Conservation (phyloP, 495 filamentous ascomycete species). For the Talaromyces ruber region DNA sequence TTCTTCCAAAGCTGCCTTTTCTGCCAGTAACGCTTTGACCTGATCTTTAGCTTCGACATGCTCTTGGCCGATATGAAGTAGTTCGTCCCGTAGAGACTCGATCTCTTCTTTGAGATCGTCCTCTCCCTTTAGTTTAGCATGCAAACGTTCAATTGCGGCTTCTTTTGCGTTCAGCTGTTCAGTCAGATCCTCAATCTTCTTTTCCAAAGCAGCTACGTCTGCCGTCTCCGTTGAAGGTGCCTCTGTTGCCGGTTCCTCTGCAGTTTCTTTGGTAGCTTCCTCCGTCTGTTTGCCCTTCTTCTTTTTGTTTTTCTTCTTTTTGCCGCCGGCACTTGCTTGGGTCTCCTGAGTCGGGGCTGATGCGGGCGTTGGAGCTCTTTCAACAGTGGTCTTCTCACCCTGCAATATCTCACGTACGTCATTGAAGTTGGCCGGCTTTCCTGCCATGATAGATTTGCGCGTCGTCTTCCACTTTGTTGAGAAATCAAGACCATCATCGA, state of each 20-base stretch:
- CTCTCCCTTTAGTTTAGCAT: constrained; percentile 58
- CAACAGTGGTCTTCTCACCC: constrained; percentile 10
- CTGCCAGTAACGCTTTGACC: constrained; percentile 56
- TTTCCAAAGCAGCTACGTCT: constrained; percentile 36
- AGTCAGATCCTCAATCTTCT: constrained; percentile 46
- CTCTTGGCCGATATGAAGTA: constrained; percentile 67
- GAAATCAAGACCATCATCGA: constrained; percentile 26
- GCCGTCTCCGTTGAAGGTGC: constrained; percentile 3
- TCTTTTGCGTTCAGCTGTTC: constrained; percentile 65
- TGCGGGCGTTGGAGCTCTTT: constrained; percentile 11
- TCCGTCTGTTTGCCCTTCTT: constrained; percentile 54
- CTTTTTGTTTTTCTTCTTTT: constrained; percentile 50
- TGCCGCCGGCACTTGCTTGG: constrained; percentile 36
- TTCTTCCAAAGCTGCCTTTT: constrained; percentile 52
- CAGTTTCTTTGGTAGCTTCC: constrained; percentile 21
- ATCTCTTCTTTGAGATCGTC: constrained; percentile 83
- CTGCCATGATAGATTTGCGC: constrained; percentile 24
- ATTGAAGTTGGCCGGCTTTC: constrained; percentile 19
- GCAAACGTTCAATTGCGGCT: constrained; percentile 54
- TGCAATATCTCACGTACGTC: constrained; percentile 26
- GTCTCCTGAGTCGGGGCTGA: constrained; percentile 9
- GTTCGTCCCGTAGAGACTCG: constrained; percentile 69
- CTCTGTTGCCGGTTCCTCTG: constrained; percentile 11
- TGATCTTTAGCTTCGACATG: constrained; percentile 76
- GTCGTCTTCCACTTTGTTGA: constrained; percentile 27